A percentile compares a stretch with the other conserved stretches of the same genome.
Conservation (phyloP, 441 rosid species). For the Gossypium laxum region DNA sequence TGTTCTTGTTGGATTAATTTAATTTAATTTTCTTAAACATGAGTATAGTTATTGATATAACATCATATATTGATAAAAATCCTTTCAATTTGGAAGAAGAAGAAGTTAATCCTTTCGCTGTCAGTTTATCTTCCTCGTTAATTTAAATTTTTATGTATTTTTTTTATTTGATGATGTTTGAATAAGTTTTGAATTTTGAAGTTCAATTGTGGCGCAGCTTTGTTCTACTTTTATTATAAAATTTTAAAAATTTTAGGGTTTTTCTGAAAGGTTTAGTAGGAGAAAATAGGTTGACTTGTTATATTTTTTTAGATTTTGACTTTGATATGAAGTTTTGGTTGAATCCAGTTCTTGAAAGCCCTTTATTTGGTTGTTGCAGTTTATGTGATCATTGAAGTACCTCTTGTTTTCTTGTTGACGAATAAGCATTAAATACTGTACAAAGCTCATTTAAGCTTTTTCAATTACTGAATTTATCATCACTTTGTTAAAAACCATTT, state of each 20-base stretch:
- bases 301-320: not conserved
- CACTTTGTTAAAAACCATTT: not conserved
- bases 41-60: too few species aligned
- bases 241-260: constrained; percentile 1
- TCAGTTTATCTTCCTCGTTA: constrained; percentile 25
- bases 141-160: not conserved
- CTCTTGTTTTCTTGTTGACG: not conserved
- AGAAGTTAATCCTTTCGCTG: constrained; percentile 72
- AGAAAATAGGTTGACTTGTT: not conserved
- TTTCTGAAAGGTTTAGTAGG: not conserved
- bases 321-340: not conserved
- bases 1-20: too few species aligned
- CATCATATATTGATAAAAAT: constrained; percentile 32
- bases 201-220: not conserved
- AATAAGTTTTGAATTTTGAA: not conserved
- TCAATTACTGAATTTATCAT: not conserved
- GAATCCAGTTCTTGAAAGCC: not conserved
- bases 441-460: not conserved
- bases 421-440: not conserved
- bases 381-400: not conserved
- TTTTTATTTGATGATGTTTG: not conserved
- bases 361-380: not conserved
- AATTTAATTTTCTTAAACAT: too few species aligned
- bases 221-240: not conserved
- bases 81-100: constrained; percentile 61